phyloP scores from a whole-genome alignment of 345 rosid genomes.

The Eucalyptus regnans region DNA sequence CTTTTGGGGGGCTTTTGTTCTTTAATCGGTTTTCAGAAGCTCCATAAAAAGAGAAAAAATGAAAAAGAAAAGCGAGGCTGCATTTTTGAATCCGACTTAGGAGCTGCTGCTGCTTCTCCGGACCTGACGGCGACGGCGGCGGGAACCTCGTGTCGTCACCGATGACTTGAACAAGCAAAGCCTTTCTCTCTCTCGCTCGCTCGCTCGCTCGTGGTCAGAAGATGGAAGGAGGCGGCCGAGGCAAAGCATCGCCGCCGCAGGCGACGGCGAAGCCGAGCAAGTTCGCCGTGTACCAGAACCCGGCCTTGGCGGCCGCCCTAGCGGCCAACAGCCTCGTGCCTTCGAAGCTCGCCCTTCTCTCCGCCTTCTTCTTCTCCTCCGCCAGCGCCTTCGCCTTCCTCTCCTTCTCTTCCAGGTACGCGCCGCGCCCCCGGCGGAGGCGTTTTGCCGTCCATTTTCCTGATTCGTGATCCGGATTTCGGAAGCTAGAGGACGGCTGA shows the following conservation, averaged over 20 bases:
- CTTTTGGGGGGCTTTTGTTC: background rate
- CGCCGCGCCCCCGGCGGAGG: background rate
- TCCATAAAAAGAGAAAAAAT: background rate
- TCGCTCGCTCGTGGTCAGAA: background rate
- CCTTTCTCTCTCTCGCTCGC: background rate
- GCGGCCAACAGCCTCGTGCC: constrained; percentile 69
- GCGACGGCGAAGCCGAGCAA: constrained; percentile 28
- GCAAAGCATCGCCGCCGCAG: constrained; percentile 9
- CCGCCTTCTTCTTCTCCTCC: constrained; percentile 41
- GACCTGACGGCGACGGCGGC: background rate
- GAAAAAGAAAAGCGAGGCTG: background rate
- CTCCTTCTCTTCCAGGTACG: constrained; percentile 41
- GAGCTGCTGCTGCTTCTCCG: background rate
- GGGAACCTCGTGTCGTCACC: background rate
- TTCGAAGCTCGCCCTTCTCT: constrained; percentile 43
- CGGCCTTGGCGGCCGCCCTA: constrained; percentile 63
- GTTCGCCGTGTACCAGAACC: constrained; percentile 80
- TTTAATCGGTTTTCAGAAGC: background rate
- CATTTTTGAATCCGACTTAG: background rate
- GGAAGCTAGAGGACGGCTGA: background rate
- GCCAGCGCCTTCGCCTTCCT: constrained; percentile 54
- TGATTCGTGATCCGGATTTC: background rate
- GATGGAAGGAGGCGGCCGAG: background rate
- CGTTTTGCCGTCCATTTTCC: background rate
- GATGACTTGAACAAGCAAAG: background rate